phyloP scores from a whole-genome alignment of 352 stramenopile species.

The Phytophthora multivora region DNA sequence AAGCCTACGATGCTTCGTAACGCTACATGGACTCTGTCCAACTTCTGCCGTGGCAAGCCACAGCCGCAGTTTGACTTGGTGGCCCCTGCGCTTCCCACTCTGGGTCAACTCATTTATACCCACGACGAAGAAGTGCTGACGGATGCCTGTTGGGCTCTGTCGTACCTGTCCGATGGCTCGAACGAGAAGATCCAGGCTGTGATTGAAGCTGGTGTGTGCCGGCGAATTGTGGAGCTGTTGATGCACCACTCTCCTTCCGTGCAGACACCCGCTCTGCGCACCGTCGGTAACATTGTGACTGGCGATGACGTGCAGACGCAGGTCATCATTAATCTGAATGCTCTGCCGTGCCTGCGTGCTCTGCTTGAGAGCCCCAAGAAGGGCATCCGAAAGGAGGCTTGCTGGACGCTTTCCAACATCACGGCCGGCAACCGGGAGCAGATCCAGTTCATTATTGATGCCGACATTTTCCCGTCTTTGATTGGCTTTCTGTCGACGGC shows the following conservation, averaged over 20 bases:
- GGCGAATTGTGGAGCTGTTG: conserved; percentile 96
- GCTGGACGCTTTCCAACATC: conserved; percentile 99
- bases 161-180: conserved; percentile 97
- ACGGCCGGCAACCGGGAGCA: conserved; percentile 98
- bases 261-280: conserved; percentile 83
- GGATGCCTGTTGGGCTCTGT: conserved; percentile 99
- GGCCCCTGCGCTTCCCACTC: conserved; percentile 92
- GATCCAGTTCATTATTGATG: conserved; percentile 98
- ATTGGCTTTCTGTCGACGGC: conserved; percentile 96
- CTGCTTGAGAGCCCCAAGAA: conserved; percentile 97
- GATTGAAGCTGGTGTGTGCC: conserved; percentile 96
- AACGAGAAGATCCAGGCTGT: conserved; percentile 99
- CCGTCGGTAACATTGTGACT: conserved; percentile 99
- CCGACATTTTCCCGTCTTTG: conserved; percentile 97
- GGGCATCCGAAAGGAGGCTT: conserved; percentile 99
- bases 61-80: conserved; percentile 87
- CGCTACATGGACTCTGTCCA: conserved; percentile 98
- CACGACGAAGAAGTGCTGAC: conserved; percentile 99
- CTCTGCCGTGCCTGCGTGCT: conserved; percentile 95
- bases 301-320: conserved; percentile 99
- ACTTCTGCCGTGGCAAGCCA: conserved; percentile 96
- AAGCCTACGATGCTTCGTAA: conserved; percentile 98
- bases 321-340: conserved; percentile 98
- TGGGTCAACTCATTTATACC: conserved; percentile 97
- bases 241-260: conserved; percentile 84